Evolutionary conservation across 495 filamentous ascomycete species (phyloP), one percentile per base, ranked within the genome.

Genomic region (Apodospora peruviana): DNA sequence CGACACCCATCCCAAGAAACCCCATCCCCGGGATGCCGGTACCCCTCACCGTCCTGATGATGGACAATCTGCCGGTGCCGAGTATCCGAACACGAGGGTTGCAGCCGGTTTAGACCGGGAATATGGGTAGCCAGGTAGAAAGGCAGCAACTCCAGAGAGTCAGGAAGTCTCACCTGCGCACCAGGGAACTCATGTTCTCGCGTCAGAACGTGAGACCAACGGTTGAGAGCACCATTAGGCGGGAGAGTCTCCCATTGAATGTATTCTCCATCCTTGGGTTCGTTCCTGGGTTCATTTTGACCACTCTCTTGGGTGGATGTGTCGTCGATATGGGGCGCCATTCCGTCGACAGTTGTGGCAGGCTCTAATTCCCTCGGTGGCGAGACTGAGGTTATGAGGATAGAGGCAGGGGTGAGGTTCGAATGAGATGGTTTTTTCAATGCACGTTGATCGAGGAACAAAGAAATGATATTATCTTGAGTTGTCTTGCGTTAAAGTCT

Each of bases 181-280:
- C 89, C 93, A 3, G 93, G 93, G 60, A 87, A 98, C 59, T 96
- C 90, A 84, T 96, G 88, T 18, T 77, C 87, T 20, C 62, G 57
- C 4, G 73, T 76, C 40, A 76, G 43, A n/a, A 50, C 53, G 4
- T 70, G 64, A 9, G 73, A 76, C 72, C 72, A 76, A 12, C 73
- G 67, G 51, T 76, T 76, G 22, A 76, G 57, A 18, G 66, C 55
- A 0, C 67, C 69, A 3, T 71, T 70, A 2, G 72, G 53, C 0
- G 72, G 66, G 2, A 74, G 59, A 21, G 53, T 55, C 43, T 68
- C 51, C 56, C 70, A 76, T 43, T 71, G 62, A 47, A 74, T 58
- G 56, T 76, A 76, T 19, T 76, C 62, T 42, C 60, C 70, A 2
- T 62, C 51, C 47, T 69, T 69, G 50, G 68, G 66, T 41, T 70